Base-by-base conservation (phyloP, 2,329 filamentous ascomycete genomes). In the Podosphaera leucotricha region DNA sequence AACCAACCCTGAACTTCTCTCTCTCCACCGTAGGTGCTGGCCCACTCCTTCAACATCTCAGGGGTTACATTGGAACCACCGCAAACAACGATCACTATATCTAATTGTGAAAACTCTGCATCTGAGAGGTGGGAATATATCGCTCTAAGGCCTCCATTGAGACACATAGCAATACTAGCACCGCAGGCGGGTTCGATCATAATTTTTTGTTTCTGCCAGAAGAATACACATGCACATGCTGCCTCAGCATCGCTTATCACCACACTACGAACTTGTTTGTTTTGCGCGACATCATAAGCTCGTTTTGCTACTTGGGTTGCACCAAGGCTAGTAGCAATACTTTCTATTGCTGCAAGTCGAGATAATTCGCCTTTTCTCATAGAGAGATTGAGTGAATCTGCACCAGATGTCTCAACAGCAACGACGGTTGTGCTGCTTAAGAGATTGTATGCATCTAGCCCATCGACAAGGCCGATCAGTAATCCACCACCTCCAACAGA, bases 121-220 rank as follows among this genome's bases (percentile, higher is more conserved):
- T 72, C 70, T 1, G 60, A 59, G 43, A 71, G 43, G 0, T 60
- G 64, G 41, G 60, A 53, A 0, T 77, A 72, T 0, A 85, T 62
- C 8, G 73, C 62, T 52, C 75, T 68, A 54, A 92, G 56, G 36
- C 70, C 60, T 0, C 70, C 74, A 36, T 71, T 71, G 54, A 83
- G 84, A 46, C 67, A 75, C 2, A 72, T 59, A 1, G 78, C 82
- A 11, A 92, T 61, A 43, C 78, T 80, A 5, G 87, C 84, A 0
- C 86, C 85, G 58, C 87, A 94, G 0, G 85, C 76, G 30, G 79
- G 66, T 63, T 95, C 87, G 2, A 93, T 82, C 46, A 93, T 64
- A 46, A 87, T 62, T 21, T 80, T 65, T 53, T 86, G 81, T 48
- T 92, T 84, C 50, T 94, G 80, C 8, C 82, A 77, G 48, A 94